Conservation (phyloP, 306 rosid species). For the Pyrus bretschneideri region DNA sequence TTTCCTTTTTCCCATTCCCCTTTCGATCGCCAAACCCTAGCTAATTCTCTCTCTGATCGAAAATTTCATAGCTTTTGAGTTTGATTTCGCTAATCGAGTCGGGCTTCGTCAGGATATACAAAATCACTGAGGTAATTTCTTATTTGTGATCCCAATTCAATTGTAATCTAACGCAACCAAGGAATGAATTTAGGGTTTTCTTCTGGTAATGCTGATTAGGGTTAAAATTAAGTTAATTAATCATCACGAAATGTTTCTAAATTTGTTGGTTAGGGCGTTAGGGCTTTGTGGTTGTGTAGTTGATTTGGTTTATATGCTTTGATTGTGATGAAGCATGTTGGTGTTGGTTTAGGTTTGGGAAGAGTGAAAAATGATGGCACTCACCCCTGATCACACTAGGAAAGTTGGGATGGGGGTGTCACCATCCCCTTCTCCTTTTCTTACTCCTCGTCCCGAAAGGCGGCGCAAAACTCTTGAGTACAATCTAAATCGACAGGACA, state of each 20-base stretch:
- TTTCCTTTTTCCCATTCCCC: background rate
- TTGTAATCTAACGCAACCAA: background rate
- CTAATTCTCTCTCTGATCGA: background rate
- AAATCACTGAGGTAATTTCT: background rate
- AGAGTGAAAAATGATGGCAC: constrained; percentile 30
- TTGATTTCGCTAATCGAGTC: background rate
- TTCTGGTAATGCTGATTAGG: background rate
- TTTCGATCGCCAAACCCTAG: background rate
- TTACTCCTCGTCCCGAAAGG: constrained; percentile 86
- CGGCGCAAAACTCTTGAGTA: constrained; percentile 63
- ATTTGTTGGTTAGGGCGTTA: background rate
- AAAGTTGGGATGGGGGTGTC: constrained; percentile 69
- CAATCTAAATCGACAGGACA: constrained; percentile 46
- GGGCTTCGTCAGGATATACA: background rate
- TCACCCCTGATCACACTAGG: constrained; percentile 72
- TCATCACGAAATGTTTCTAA: background rate
- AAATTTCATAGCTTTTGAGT: background rate
- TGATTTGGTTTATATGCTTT: background rate
- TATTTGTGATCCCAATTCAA: background rate
- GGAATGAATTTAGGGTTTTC: background rate
- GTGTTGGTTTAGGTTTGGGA: background rate
- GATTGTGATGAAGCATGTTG: background rate
- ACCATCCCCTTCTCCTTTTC: constrained; percentile 70
- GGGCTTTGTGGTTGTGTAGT: background rate
- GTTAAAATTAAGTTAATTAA: background rate